Percentiles rank a stretch among this genome's conserved stretches.
These are phyloP conservation scores for Tylopilus rubrobrunneus DNA, from an alignment of 768 basidiomycete genomes.

Conservation along the genomic window DNA sequence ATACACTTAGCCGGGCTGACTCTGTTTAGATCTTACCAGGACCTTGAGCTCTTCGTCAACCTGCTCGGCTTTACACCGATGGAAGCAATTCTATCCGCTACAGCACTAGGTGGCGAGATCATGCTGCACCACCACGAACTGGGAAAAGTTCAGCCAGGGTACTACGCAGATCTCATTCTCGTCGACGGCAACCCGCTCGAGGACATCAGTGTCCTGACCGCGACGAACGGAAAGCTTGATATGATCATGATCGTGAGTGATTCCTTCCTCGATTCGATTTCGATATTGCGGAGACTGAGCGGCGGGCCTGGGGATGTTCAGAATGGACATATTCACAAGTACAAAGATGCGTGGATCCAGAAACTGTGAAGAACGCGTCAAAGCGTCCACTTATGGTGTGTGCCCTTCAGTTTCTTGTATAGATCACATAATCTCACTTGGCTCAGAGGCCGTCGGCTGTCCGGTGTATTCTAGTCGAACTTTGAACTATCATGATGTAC, in stretches of 20 bases:
- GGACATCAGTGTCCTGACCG: constrained; percentile 31
- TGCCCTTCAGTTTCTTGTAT: no score
- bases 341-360: neutral
- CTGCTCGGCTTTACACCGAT: constrained; percentile 33
- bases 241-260: constrained; percentile 32
- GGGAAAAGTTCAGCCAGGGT: constrained; percentile 35
- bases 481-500: no score
- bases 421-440: no score
- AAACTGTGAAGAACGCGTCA: neutral
- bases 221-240: constrained; percentile 30
- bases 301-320: neutral
- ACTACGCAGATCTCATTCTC: constrained; percentile 35
- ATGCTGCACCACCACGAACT: constrained; percentile 35
- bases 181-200: constrained; percentile 35
- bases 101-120: constrained; percentile 34
- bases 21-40: constrained; percentile 29
- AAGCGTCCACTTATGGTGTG: neutral
- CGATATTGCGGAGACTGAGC: constrained; percentile 1
- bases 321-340: constrained; percentile 28
- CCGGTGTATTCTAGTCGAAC: no score
- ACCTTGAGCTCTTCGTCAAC: constrained; percentile 36
- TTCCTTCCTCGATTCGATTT: neutral
- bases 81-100: constrained; percentile 36
- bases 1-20: neutral
- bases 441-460: no score